These are phyloP conservation scores for Inga leiocalycina DNA, from an alignment of 306 rosid genomes.

Conservation along the genomic window DNA sequence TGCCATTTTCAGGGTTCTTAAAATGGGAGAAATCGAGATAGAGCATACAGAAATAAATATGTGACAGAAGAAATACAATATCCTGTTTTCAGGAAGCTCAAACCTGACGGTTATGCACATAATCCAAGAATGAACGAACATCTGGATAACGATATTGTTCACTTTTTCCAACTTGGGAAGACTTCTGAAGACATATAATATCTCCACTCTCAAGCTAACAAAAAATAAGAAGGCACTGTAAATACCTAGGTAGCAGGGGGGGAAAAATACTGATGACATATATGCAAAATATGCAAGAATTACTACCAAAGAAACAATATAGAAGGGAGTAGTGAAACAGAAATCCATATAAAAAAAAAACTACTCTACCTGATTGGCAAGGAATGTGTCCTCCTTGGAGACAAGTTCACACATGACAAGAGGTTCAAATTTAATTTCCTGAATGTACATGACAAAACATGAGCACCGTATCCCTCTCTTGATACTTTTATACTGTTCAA, in stretches of 20 bases:
- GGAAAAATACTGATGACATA: not conserved
- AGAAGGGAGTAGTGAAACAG: not conserved
- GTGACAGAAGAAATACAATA: not conserved
- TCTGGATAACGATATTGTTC: constrained; percentile 71
- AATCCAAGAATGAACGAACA: constrained; percentile 84
- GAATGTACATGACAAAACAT: constrained; percentile 29
- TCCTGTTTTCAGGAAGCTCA: not conserved
- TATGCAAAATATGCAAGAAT: not conserved
- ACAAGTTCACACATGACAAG: constrained; percentile 82
- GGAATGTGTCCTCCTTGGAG: constrained; percentile 64
- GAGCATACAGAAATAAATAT: not conserved
- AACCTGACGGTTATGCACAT: constrained; percentile 94
- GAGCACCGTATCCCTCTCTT: not conserved
- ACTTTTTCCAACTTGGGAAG: constrained; percentile 43
- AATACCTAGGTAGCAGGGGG: not conserved
- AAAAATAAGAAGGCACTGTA: constrained; percentile 13
- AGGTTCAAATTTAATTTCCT: constrained; percentile 93
- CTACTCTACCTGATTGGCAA: constrained; percentile 65
- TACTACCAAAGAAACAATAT: not conserved
- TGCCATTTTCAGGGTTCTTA: not conserved
- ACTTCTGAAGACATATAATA: constrained; percentile 88
- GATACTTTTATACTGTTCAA: not conserved
- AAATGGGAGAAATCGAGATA: not conserved
- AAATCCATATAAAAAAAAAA: not conserved
- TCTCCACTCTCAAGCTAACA: constrained; percentile 94